Evolutionary conservation across 2,329 filamentous ascomycete species (phyloP).

Genomic region (Fusarium agapanthi): DNA sequence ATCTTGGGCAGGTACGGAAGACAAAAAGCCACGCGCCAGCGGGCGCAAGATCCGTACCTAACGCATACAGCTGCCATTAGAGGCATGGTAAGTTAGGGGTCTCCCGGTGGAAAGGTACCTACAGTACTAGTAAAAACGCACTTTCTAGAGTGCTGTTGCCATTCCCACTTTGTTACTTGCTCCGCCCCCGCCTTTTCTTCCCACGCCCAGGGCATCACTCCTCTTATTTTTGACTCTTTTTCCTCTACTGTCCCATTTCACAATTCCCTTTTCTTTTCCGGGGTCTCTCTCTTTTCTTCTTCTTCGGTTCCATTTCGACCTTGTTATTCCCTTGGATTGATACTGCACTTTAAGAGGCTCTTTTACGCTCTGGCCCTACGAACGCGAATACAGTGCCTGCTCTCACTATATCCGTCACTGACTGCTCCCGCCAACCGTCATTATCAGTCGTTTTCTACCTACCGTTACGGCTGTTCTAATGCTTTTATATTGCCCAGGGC

Average conservation of each 20-base stretch:
- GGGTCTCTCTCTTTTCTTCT: conserved; percentile 25
- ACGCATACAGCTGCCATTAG: conserved; percentile 34
- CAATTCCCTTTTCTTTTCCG: conserved; percentile 43
- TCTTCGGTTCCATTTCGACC: not conserved
- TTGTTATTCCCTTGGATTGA: conserved; percentile 33
- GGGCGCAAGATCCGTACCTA: conserved; percentile 20
- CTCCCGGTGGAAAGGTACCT: conserved; percentile 9
- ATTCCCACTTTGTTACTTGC: conserved; percentile 24
- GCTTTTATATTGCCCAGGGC: conserved; percentile 1
- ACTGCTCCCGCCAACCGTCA: not conserved
- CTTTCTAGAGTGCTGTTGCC: conserved; percentile 3
- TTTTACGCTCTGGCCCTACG: not conserved
- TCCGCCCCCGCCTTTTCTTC: conserved; percentile 43
- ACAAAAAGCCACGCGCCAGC: conserved; percentile 28
- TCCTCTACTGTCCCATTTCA: conserved; percentile 26
- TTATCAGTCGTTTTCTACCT: not conserved
- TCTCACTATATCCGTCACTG: not conserved
- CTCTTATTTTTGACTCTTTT: conserved; percentile 35
- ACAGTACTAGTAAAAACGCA: conserved; percentile 2
- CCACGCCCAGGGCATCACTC: conserved; percentile 15
- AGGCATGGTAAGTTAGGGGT: conserved; percentile 31
- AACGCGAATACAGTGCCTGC: not conserved
- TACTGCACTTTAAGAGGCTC: conserved; percentile 2
- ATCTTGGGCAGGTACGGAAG: conserved; percentile 11
- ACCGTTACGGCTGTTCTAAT: not conserved